These are phyloP conservation scores for Inga leiocalycina DNA, from an alignment of 306 rosid species.

Conservation along the genomic window DNA sequence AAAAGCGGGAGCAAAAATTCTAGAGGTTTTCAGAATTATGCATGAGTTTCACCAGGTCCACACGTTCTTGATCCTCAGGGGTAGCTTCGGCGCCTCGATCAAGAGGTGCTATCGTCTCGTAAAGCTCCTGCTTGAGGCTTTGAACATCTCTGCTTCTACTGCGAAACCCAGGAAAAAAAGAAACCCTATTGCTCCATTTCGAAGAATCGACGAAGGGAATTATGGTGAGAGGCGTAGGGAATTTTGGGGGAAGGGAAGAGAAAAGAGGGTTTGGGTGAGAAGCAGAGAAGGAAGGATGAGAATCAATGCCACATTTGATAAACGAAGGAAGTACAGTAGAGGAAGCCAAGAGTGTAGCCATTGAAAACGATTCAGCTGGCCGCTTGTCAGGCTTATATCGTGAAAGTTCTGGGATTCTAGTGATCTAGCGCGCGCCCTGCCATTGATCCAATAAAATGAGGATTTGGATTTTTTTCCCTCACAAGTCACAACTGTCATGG, in stretches of 20 bases:
- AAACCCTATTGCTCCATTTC: constrained; percentile 44
- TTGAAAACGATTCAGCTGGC: neutral
- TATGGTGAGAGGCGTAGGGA: constrained; percentile 16
- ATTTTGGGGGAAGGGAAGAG: constrained; percentile 28
- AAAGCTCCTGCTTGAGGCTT: constrained; percentile 47
- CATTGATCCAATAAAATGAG: neutral
- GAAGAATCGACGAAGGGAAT: constrained; percentile 21
- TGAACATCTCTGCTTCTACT: constrained; percentile 36
- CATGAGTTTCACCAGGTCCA: constrained; percentile 41
- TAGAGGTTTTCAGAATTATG: neutral
- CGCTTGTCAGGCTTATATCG: no score
- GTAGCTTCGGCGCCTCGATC: constrained; percentile 46
- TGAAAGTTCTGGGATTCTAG: neutral
- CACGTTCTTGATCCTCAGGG: constrained; percentile 43
- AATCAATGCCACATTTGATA: constrained; percentile 11
- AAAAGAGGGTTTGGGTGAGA: constrained; percentile 15
- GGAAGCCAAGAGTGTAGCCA: constrained; percentile 32
- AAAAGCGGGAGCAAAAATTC: constrained; percentile 2
- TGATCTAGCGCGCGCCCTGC: neutral
- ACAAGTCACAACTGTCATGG: no score
- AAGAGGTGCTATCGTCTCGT: constrained; percentile 37
- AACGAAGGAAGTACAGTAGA: neutral
- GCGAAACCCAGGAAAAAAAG: constrained; percentile 41
- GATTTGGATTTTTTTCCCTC: no score
- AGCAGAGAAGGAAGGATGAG: neutral